A percentile compares a stretch with the other conserved stretches of the same genome.
phyloP scores from a whole-genome alignment of 2,329 filamentous ascomycete genomes.

The Venturia carpophila region DNA sequence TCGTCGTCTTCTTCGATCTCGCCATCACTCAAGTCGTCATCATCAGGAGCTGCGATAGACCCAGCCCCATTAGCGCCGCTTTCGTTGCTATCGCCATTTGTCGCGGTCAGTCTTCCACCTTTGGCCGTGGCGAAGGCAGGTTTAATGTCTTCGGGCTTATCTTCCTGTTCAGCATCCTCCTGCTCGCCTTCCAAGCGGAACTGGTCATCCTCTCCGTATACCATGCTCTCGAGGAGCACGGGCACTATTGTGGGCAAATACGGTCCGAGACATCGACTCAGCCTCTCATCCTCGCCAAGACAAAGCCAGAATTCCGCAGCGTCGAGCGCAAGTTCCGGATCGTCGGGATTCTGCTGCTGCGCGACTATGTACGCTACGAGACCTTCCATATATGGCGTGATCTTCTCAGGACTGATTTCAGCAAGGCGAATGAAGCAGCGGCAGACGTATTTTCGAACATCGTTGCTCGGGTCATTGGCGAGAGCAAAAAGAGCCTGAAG shows the following conservation, averaged over 20 bases:
- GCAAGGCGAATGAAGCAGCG: conserved; percentile 87
- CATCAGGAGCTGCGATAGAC: conserved; percentile 34
- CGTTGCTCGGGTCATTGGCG: conserved; percentile 65
- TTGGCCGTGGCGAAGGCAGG: conserved; percentile 77
- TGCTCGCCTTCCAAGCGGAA: conserved; percentile 68
- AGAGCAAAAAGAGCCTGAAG: conserved; percentile 77
- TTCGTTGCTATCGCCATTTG: conserved; percentile 32
- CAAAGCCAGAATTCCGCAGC: conserved; percentile 97
- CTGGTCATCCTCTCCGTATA: conserved; percentile 92
- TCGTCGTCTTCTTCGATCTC: conserved; percentile 72
- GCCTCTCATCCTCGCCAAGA: conserved; percentile 74
- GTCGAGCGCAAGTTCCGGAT: conserved; percentile 85
- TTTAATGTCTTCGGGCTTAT: conserved; percentile 83
- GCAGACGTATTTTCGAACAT: conserved; percentile 88
- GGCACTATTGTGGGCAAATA: conserved; percentile 81
- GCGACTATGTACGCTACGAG: conserved; percentile 88
- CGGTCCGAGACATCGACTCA: conserved; percentile 69
- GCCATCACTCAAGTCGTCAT: conserved; percentile 77
- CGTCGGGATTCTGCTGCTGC: conserved; percentile 73
- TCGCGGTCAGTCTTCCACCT: conserved; percentile 50
- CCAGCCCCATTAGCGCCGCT: conserved; percentile 39
- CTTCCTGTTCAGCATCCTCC: conserved; percentile 85
- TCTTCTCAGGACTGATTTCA: conserved; percentile 81
- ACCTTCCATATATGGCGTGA: conserved; percentile 77
- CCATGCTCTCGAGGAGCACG: conserved; percentile 86